Evolutionary conservation across 495 filamentous ascomycete genomes (phyloP).

Genomic region (Talaromyces stipitatus): DNA sequence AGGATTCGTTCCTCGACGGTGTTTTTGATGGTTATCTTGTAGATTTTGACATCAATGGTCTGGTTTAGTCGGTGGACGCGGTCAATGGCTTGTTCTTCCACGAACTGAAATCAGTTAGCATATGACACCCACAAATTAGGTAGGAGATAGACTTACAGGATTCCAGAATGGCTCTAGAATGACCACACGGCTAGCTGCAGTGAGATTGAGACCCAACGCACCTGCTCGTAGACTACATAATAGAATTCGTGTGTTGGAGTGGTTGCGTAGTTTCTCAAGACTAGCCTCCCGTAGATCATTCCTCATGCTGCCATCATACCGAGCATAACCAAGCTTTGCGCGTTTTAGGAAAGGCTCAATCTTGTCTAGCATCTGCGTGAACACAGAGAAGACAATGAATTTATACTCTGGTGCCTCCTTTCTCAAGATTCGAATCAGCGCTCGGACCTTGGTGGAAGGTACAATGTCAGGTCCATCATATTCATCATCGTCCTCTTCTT

Average conservation of each 20-base stretch:
- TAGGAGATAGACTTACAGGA: slow-evolving; percentile 49
- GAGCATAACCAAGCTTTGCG: slow-evolving; percentile 65
- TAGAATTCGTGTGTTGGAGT: slow-evolving; percentile 65
- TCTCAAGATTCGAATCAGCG: slow-evolving; percentile 71
- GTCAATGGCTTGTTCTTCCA: slow-evolving; percentile 98
- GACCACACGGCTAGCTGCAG: slow-evolving; percentile 84
- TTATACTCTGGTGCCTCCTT: slow-evolving; percentile 74
- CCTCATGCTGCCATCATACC: slow-evolving; percentile 93
- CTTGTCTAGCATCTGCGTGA: slow-evolving; percentile 95
- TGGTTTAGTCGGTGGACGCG: slow-evolving; percentile 95
- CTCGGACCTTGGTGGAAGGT: slow-evolving; percentile 84
- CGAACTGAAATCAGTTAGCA: slow-evolving; percentile 47
- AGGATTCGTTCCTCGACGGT: slow-evolving; percentile 92
- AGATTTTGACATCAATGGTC: slow-evolving; percentile 86
- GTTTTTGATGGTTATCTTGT: slow-evolving; percentile 76
- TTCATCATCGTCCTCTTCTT: slow-evolving; percentile 25
- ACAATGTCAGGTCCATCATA: slow-evolving; percentile 44
- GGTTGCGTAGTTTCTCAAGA: slow-evolving; percentile 64
- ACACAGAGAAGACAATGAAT: slow-evolving; percentile 96
- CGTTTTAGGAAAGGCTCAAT: slow-evolving; percentile 82
- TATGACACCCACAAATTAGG: background rate
- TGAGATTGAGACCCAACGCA: slow-evolving; percentile 86
- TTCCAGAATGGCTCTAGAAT: slow-evolving; percentile 99
- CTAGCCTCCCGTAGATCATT: slow-evolving; percentile 89
- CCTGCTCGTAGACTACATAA: slow-evolving; percentile 92